Base-by-base conservation (phyloP, 148 eudicot genomes). In the Diospyros lotus region DNA sequence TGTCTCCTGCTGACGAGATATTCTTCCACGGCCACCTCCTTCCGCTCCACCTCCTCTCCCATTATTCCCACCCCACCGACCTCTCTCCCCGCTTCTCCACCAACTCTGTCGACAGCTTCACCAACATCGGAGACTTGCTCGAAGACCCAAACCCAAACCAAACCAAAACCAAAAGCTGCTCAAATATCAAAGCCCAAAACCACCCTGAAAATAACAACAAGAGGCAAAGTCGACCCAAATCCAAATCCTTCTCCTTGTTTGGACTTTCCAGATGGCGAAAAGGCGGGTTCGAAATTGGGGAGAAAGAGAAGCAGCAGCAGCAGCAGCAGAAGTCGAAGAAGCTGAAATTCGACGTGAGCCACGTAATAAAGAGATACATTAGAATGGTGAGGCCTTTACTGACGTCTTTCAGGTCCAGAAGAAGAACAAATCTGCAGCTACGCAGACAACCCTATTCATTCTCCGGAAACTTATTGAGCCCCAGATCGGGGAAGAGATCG, bases 11-110 rank as follows among this genome's bases (percentile, higher is more conserved):
- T 1, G 94, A 91, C 43, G 92, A 93, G 10, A 93, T 89, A 56
- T 89, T 91, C 88, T 87, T 86, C 83, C 92, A 89, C 54, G 94
- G 96, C 62, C 96, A 88, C 71, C 66, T 91, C 14, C 92, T 89
- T 6, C 97, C 96, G 44, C 91, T 88, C 59, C 93, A 89, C 68
- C 86, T 84, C 81, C 90, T 87, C 28, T 82, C 90, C 14, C 28
- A 28, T 28, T 28, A 28, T 0, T 28, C 28, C 28, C 28, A 28
- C 28, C 28, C 28, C 88, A 86, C 71, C 84, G 85, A 68, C 85
- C 82, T 61, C 14, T 85, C 91, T 1, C 86, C 96, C 56, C 90
- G 91, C 73, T 73, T 85, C 28, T 92, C 98, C 58, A 84, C 90
- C 40, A 85, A 78, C 17, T 90, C 93, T 0, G 18, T 78, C 0